Evolutionary conservation across 768 basidiomycete species (phyloP).

Genomic region (Suillus americanus): DNA sequence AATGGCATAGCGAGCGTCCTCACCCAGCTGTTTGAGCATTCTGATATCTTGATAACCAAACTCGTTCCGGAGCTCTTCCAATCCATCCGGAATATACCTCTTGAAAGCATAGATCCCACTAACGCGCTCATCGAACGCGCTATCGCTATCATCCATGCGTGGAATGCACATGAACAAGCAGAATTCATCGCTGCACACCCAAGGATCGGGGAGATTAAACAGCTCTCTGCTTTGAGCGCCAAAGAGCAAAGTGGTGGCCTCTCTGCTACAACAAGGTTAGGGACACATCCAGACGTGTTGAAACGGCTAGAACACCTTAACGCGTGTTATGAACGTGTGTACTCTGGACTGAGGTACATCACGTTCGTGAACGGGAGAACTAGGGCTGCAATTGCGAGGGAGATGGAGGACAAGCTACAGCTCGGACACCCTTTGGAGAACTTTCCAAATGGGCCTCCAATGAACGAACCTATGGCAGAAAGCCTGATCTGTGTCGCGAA

Average conservation of each 20-base stretch:
- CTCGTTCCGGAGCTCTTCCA: constrained; percentile 55
- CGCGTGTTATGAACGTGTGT: constrained; percentile 68
- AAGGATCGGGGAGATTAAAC: constrained; percentile 81
- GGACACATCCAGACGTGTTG: constrained; percentile 74
- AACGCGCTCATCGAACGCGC: constrained; percentile 54
- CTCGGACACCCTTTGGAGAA: constrained; percentile 47
- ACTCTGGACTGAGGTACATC: constrained; percentile 80
- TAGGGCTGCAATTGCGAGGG: constrained; percentile 66
- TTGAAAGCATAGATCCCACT: constrained; percentile 31
- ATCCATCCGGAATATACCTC: constrained; percentile 28
- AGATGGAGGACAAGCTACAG: constrained; percentile 72
- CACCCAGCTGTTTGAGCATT: constrained; percentile 63
- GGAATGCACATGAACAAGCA: constrained; percentile 51
- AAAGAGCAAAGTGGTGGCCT: constrained; percentile 67
- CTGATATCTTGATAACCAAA: constrained; percentile 49
- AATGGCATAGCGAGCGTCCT: constrained; percentile 34
- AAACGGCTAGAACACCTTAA: constrained; percentile 75
- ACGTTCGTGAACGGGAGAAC: constrained; percentile 90
- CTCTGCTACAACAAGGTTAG: constrained; percentile 31
- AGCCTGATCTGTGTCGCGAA: constrained; percentile 38
- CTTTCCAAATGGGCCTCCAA: constrained; percentile 28
- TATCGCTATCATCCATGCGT: constrained; percentile 47
- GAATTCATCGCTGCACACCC: constrained; percentile 84
- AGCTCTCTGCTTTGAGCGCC: constrained; percentile 72
- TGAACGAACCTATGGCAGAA: constrained; percentile 35